Evolutionary conservation across 192 early-diverging fungal genomes (phyloP).

Genomic region (Dissophora ornata): DNA sequence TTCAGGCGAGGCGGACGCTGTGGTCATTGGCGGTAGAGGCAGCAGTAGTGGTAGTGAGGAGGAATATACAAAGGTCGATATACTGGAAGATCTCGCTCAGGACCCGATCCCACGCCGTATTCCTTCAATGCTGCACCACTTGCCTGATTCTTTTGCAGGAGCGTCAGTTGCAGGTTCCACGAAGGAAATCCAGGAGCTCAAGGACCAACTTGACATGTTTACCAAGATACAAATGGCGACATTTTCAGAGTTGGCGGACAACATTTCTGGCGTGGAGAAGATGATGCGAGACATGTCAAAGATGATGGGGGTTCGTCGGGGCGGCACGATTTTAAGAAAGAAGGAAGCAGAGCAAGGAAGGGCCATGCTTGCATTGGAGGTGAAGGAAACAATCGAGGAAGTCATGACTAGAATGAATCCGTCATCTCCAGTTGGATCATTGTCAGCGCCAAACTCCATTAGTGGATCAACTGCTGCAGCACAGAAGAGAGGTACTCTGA

Average conservation of each 20-base stretch:
- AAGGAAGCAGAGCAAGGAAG: conserved; percentile 37
- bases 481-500: background rate
- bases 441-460: background rate
- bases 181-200: conserved; percentile 25
- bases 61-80: conserved; percentile 29
- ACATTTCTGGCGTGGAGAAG: conserved; percentile 42
- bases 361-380: conserved; percentile 38
- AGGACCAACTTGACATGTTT: conserved; percentile 49
- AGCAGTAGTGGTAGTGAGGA: conserved; percentile 5
- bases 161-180: background rate
- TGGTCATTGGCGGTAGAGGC: conserved; percentile 1
- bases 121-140: background rate
- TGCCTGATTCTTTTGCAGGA: background rate
- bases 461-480: background rate
- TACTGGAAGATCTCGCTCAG: conserved; percentile 23
- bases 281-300: conserved; percentile 54
- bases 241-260: conserved; percentile 45
- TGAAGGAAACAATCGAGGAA: conserved; percentile 48
- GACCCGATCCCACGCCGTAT: background rate
- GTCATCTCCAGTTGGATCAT: background rate
- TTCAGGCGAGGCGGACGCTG: background rate
- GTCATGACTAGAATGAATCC: conserved; percentile 21
- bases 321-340: conserved; percentile 37
- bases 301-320: conserved; percentile 41
- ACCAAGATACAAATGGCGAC: conserved; percentile 50